These are phyloP conservation scores for Breynia disticha DNA, from an alignment of 441 rosid species.

Conservation along the genomic window DNA sequence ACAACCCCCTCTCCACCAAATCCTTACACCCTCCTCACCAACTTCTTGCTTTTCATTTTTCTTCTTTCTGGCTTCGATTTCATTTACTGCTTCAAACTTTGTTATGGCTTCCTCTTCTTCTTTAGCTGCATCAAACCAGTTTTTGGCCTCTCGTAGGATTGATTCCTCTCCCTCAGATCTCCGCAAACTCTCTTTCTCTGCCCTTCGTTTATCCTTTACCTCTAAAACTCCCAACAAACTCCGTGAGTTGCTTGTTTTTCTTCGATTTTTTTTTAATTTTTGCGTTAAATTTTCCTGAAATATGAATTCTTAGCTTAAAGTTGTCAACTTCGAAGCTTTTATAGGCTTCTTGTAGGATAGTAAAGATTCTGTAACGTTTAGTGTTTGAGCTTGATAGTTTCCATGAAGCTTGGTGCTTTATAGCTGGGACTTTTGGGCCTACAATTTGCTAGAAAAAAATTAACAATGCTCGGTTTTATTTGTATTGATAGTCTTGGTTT, in stretches of 20 bases:
- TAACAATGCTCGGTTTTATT: too few relatives aligned
- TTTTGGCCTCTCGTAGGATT: slow-evolving; percentile 41
- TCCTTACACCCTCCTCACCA: too few relatives aligned
- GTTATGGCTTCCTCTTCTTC: slow-evolving; percentile 41
- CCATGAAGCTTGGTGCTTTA: too few relatives aligned
- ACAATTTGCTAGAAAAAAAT: too few relatives aligned
- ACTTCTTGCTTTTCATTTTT: too few relatives aligned
- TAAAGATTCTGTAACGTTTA: too few relatives aligned
- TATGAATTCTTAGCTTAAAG: neutral
- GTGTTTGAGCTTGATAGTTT: too few relatives aligned
- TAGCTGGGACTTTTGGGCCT: too few relatives aligned
- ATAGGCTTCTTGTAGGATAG: too few relatives aligned
- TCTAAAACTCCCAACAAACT: slow-evolving; percentile 39
- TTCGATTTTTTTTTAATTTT: slow-evolving; percentile 1
- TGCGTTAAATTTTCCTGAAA: neutral
- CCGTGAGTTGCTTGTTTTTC: slow-evolving; percentile 37
- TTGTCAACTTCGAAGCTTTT: neutral
- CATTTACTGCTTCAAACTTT: neutral
- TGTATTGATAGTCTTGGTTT: too few relatives aligned
- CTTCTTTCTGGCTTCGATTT: neutral
- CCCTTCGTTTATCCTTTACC: slow-evolving; percentile 45
- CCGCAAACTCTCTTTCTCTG: slow-evolving; percentile 37
- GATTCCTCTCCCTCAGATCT: slow-evolving; percentile 32
- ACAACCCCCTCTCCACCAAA: too few relatives aligned
- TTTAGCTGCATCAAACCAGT: slow-evolving; percentile 40